These are phyloP conservation scores for Clavispora carvajalis DNA, from an alignment of 805 yeast species.

Conservation along the genomic window DNA sequence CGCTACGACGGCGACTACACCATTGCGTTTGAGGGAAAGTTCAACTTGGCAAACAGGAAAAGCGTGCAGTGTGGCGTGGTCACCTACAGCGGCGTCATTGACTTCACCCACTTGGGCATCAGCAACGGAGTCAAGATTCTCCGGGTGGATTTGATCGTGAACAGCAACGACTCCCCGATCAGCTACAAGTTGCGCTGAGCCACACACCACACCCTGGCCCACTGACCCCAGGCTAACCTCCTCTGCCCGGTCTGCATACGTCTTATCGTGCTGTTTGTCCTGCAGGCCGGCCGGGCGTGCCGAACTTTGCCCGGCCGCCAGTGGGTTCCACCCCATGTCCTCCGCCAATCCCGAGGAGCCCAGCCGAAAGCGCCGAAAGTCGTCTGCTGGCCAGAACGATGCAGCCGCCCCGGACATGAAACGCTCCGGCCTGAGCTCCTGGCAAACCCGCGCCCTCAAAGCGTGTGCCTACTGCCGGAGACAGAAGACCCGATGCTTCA, in stretches of 20 bases:
- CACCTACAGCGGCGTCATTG: conserved; percentile 24
- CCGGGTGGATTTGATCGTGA: conserved; percentile 15
- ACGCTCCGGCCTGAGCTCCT: neutral
- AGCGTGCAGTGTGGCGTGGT: conserved; percentile 15
- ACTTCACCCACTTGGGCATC: conserved; percentile 26
- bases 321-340: neutral
- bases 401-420: neutral
- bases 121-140: conserved; percentile 28
- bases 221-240: neutral
- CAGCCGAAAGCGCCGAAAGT: neutral
- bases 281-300: neutral
- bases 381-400: neutral
- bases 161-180: conserved; percentile 6
- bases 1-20: conserved; percentile 16
- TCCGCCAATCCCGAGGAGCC: neutral
- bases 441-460: conserved; percentile 35
- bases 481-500: conserved; percentile 59
- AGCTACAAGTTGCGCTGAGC: conserved; percentile 5
- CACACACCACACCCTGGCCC: neutral
- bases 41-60: conserved; percentile 17
- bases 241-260: neutral
- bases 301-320: neutral
- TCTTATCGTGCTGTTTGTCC: neutral
- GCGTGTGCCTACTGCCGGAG: conserved; percentile 55
- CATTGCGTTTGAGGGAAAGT: conserved; percentile 22